Conservation (phyloP, 768 basidiomycete species). For the Pleurotus djamor region DNA sequence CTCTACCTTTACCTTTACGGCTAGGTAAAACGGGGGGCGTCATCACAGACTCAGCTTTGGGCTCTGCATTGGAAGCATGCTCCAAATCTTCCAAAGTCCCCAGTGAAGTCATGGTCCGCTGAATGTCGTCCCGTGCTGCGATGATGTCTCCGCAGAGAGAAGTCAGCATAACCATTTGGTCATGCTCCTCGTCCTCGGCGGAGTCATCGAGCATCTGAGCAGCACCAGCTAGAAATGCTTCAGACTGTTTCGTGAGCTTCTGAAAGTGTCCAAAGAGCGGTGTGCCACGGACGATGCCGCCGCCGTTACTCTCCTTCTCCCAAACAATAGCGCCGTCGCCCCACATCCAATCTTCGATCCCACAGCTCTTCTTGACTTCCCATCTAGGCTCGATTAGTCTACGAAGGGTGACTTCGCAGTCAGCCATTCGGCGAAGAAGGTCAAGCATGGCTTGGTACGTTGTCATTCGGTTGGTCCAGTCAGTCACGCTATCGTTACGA, state of each 20-base stretch:
- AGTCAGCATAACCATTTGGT: slow-evolving; percentile 35
- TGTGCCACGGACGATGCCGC: slow-evolving; percentile 26
- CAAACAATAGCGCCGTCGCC: slow-evolving; percentile 38
- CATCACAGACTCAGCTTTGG: not conserved
- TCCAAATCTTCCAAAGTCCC: slow-evolving; percentile 11
- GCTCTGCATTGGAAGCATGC: too few relatives aligned
- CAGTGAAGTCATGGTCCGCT: slow-evolving; percentile 41
- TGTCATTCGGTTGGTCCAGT: slow-evolving; percentile 46
- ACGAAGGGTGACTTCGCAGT: slow-evolving; percentile 48
- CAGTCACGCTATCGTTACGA: slow-evolving; percentile 55
- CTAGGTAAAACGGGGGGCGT: not conserved
- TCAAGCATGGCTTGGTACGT: slow-evolving; percentile 48
- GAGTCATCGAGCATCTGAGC: slow-evolving; percentile 32
- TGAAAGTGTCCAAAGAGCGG: slow-evolving; percentile 50
- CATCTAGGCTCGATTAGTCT: slow-evolving; percentile 37
- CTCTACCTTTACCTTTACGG: slow-evolving; percentile 6
- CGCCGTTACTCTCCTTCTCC: slow-evolving; percentile 25
- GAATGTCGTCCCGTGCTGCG: slow-evolving; percentile 45
- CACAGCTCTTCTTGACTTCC: slow-evolving; percentile 34
- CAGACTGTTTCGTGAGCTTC: slow-evolving; percentile 49
- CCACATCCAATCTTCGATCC: slow-evolving; percentile 49
- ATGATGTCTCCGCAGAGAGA: slow-evolving; percentile 54
- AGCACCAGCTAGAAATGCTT: slow-evolving; percentile 46
- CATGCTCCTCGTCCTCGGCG: slow-evolving; percentile 33
- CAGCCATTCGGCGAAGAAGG: slow-evolving; percentile 44